Evolutionary conservation across 163 green algal species (phyloP), one percentile per base, ranked within the genome.

Genomic region (Coccomyxa subellipsoidea): DNA sequence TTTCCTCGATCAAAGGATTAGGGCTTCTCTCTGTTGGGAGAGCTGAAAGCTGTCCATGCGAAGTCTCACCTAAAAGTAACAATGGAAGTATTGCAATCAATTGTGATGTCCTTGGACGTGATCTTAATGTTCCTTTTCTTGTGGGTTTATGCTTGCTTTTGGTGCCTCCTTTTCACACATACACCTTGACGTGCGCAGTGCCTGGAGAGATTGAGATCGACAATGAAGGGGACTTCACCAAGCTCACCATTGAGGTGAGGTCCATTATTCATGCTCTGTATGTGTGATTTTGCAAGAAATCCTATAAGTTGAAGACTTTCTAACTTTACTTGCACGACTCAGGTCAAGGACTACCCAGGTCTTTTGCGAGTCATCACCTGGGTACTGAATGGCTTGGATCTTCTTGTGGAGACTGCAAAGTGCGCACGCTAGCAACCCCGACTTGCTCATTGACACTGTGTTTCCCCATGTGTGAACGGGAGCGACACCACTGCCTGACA

Each of bases 321-420:
- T n/a, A n/a, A n/a, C n/a, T n/a, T n/a, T n/a, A n/a, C 69, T 10
- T 35, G 69, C n/a, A 35, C 25, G 12, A 9, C 10, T 12, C 66
- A 73, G 66, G 81, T 92, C 10, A 84, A 82, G 36, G 89, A 93
- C 76, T 89, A 88, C 32, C 78, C 88, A 21, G 88, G 87, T 7
- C 79, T 87, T 15, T 38, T 87, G 25, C 77, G 84, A 25, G 84
- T 87, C 7, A 47, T 85, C 15, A 70, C 84, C 21, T 87, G 84
- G 84, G 84, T 87, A 0, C 21, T 87, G 18, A 87, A 87, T 29
- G 84, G 84, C 47, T 39, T 87, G 69, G 66, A 85, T 8, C 25
- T 85, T 69, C 12, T 83, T 27, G 84, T 87, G 7, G 54, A 85
- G n/a, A 85, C 84, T 31, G 84, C 84, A 5, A 83, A 38, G 80